Conservation (phyloP, 2,329 filamentous ascomycete genomes). For the Microsporum ferrugineum region DNA sequence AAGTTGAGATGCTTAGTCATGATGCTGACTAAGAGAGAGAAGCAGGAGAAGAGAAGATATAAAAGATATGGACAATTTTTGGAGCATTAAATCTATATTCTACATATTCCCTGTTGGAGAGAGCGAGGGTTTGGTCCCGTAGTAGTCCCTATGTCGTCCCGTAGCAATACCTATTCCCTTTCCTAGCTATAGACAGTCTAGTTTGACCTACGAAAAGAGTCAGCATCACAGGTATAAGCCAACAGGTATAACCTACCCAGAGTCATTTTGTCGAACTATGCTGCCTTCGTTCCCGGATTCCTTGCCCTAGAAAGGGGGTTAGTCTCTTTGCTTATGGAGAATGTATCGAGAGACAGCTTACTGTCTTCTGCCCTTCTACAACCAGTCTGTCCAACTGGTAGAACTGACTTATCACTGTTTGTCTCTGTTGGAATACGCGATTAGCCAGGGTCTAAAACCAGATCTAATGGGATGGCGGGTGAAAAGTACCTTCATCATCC, state of each 20-base stretch:
- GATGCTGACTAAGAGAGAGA: background rate
- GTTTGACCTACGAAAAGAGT: background rate
- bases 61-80: background rate
- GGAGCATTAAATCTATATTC: slow-evolving; percentile 5
- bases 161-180: background rate
- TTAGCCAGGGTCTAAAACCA: background rate
- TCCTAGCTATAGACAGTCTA: background rate
- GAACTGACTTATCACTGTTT: slow-evolving; percentile 90
- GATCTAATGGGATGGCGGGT: background rate
- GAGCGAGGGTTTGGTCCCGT: background rate
- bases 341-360: slow-evolving; percentile 33
- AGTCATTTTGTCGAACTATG: slow-evolving; percentile 62
- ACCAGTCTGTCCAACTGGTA: slow-evolving; percentile 86
- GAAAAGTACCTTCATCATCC: slow-evolving; percentile 70
- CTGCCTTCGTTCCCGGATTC: slow-evolving; percentile 52
- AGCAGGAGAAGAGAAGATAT: background rate
- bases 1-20: background rate
- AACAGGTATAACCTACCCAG: slow-evolving; percentile 48
- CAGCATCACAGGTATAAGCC: background rate
- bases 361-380: slow-evolving; percentile 74
- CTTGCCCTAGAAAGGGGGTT: slow-evolving; percentile 46
- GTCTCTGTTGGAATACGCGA: slow-evolving; percentile 50
- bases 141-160: background rate
- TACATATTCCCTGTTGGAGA: background rate
- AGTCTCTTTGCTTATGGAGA: background rate